These are phyloP conservation scores for Striga asiatica DNA, from an alignment of 257 asterid genomes.

Conservation along the genomic window DNA sequence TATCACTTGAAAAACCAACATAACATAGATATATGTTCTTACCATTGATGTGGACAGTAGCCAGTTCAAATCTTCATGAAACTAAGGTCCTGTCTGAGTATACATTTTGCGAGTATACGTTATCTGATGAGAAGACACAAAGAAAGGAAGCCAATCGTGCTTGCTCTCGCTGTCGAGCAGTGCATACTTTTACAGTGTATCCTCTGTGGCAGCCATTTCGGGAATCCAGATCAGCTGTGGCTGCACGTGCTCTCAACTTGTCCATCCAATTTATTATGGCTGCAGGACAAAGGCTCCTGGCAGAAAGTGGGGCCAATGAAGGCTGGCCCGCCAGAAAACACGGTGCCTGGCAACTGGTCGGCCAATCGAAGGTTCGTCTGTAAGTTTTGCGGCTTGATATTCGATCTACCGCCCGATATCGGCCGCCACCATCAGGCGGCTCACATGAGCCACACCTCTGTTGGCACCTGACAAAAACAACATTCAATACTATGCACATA, in stretches of 20 bases:
- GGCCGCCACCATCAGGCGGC: slow-evolving; percentile 99
- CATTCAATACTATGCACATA: slow-evolving; percentile 62
- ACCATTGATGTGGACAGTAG: too few relatives aligned
- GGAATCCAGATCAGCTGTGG: slow-evolving; percentile 83
- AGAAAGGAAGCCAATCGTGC: too few relatives aligned
- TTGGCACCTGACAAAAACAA: slow-evolving; percentile 70
- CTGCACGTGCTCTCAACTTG: slow-evolving; percentile 69
- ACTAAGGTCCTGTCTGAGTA: too few relatives aligned
- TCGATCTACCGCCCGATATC: slow-evolving; percentile 95
- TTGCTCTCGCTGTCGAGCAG: slow-evolving; percentile 80
- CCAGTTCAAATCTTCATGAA: too few relatives aligned
- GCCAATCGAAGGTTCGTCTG: slow-evolving; percentile 58
- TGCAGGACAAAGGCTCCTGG: too few relatives aligned
- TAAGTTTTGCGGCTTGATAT: slow-evolving; percentile 88
- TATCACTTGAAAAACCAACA: too few relatives aligned
- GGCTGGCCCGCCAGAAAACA: too few relatives aligned
- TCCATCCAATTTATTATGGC: slow-evolving; percentile 46
- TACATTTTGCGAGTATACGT: too few relatives aligned
- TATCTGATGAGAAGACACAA: too few relatives aligned
- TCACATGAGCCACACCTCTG: slow-evolving; percentile 70
- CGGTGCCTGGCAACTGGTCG: too few relatives aligned
- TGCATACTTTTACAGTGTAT: slow-evolving; percentile 97
- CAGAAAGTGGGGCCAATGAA: too few relatives aligned
- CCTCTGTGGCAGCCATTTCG: slow-evolving; percentile 78
- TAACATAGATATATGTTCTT: too few relatives aligned